These are phyloP conservation scores for Linum tenue DNA, from an alignment of 345 rosid genomes.

Conservation along the genomic window DNA sequence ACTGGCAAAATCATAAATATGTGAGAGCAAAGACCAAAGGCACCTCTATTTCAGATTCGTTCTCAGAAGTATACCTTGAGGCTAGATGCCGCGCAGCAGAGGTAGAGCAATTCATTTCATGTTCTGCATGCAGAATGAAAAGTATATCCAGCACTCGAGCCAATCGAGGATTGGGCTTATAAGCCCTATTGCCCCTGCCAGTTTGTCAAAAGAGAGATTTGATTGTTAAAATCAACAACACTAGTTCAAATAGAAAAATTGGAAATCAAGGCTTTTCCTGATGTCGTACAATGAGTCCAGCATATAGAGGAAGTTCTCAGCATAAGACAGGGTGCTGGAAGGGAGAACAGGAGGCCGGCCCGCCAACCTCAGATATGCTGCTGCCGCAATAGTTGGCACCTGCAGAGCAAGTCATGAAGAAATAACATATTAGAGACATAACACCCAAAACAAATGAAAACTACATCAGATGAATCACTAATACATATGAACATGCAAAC, in stretches of 20 bases:
- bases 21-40: background rate
- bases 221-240: background rate
- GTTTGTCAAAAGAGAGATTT: constrained; percentile 2
- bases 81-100: constrained; percentile 98
- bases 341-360: constrained; percentile 97
- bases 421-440: background rate
- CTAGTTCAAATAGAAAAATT: background rate
- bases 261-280: background rate
- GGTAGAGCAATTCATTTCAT: constrained; percentile 96
- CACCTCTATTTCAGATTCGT: constrained; percentile 4
- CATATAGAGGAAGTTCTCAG: constrained; percentile 94
- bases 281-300: constrained; percentile 73
- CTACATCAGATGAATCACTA: background rate
- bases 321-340: constrained; percentile 76
- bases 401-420: constrained; percentile 2
- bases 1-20: constrained; percentile 29
- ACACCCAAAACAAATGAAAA: background rate
- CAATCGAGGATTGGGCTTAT: constrained; percentile 81
- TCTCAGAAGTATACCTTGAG: constrained; percentile 49
- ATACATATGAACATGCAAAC: background rate
- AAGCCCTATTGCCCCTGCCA: constrained; percentile 73
- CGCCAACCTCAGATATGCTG: constrained; percentile 91
- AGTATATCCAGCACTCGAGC: constrained; percentile 88
- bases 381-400: constrained; percentile 82
- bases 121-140: constrained; percentile 93